A percentile compares a stretch with the other conserved stretches of the same genome.
phyloP scores from a whole-genome alignment of 257 asterid genomes.

The Solanum chiquidenum region DNA sequence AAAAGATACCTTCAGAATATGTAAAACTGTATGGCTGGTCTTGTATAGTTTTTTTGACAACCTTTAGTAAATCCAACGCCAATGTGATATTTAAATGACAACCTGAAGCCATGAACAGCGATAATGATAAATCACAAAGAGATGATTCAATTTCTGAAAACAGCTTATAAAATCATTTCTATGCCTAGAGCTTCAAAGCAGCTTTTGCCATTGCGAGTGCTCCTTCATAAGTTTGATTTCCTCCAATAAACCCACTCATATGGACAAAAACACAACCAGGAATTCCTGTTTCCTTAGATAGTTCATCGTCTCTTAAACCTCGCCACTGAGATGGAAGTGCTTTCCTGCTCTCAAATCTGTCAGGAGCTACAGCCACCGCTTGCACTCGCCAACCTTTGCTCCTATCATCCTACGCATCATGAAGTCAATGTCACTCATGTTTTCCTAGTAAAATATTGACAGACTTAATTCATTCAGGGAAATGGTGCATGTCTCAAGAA shows the following conservation, averaged over 20 bases:
- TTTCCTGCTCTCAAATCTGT: conserved; percentile 16
- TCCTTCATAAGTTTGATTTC: conserved; percentile 16
- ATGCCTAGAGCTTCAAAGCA: conserved; percentile 8
- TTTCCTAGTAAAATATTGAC: neutral
- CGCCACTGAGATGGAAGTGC: conserved; percentile 13
- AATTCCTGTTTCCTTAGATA: conserved; percentile 8
- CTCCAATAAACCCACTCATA: conserved; percentile 25
- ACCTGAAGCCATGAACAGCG: neutral
- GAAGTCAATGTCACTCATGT: neutral
- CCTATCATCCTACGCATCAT: conserved; percentile 12
- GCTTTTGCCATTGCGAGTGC: conserved; percentile 17
- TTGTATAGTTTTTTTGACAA: neutral
- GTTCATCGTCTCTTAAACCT: conserved; percentile 11
- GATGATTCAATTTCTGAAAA: neutral
- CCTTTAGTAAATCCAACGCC: neutral
- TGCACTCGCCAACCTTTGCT: conserved; percentile 18
- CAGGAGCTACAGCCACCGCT: conserved; percentile 15
- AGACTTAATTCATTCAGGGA: neutral
- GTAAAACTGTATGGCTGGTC: neutral
- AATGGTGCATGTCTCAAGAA: neutral
- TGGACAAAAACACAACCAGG: conserved; percentile 22
- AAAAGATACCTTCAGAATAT: neutral
- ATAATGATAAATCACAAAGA: neutral
- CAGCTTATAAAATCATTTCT: neutral
- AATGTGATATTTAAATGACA: neutral